Conservation (phyloP, 768 basidiomycete species). For the Tubosaeta sp. region DNA sequence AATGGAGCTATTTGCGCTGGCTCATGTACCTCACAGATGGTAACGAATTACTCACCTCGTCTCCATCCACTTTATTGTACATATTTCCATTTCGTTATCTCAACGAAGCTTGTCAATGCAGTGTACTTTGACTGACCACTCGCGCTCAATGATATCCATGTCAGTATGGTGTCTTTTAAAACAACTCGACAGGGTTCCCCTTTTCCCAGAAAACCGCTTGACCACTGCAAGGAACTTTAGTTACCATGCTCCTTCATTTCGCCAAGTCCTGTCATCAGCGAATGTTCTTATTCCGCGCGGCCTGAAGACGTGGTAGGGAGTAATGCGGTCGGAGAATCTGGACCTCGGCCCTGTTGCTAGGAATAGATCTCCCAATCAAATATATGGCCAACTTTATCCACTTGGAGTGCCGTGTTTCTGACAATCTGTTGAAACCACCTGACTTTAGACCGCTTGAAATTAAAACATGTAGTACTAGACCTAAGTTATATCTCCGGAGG, state of each 20-base stretch:
- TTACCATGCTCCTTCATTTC: conserved; percentile 11
- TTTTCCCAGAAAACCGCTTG: not conserved
- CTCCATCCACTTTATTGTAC: conserved; percentile 7
- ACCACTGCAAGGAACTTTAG: not conserved
- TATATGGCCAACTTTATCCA: not conserved
- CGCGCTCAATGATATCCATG: not conserved
- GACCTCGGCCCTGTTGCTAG: not conserved
- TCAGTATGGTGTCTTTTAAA: not conserved
- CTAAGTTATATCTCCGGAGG: not conserved
- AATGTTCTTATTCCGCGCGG: not conserved
- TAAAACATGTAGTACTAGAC: too few species aligned
- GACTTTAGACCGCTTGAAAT: not conserved
- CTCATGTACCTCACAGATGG: conserved; percentile 21
- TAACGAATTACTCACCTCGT: conserved; percentile 26
- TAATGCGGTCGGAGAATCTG: not conserved
- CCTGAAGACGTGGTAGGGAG: not conserved
- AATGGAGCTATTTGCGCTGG: conserved; percentile 21
- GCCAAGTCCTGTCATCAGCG: not conserved
- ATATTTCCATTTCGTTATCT: conserved; percentile 4
- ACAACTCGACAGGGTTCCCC: not conserved
- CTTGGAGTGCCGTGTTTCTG: not conserved
- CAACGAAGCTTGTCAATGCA: not conserved
- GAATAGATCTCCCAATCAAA: too few species aligned
- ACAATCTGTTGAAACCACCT: not conserved
- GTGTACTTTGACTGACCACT: not conserved